Base-by-base conservation (phyloP, 2,329 filamentous ascomycete genomes). In the Domatiomyces catenatus region DNA sequence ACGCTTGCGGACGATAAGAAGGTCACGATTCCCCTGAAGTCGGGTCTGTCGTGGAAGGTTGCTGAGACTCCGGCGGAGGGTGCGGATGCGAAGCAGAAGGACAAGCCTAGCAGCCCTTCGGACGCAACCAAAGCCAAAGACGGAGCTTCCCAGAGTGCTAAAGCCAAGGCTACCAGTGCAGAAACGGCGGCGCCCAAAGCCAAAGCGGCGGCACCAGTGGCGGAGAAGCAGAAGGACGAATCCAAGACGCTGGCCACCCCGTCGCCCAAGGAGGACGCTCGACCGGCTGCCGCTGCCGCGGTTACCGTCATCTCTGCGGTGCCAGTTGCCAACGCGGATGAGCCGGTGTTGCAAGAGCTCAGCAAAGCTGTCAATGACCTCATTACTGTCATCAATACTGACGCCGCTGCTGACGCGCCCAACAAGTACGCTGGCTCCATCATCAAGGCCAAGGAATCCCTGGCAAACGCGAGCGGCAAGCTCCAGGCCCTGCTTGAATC, bases 301-400 rank as follows among this genome's bases (percentile, higher is more conserved):
- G 70, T 69, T 19, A 62, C 80, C 54, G 79, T 80, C 15, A 86
- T 96, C 59, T 86, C 94, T 63, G 80, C 88, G 54, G 71, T 95
- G 52, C 76, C 76, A 48, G 77, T 93, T 20, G 75, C 79, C 49
- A 78, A 87, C 60, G 86, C 84, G 49, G 79, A 81, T 53, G 90
- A 96, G 64, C 85, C 86, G 24, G 77, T 94, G 36, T 85, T 96
- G 19, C 88, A 95, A 68, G 87, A 96, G 62, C 75, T 98, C 5
- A 87, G 94, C 53, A 90, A 86, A 71, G 90, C 94, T 70, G 76
- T 98, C 60, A 98, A 98, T 70, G 87, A 94, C 67, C 83, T 98
- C 61, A 94, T 98, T 63, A 81, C 86, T 7, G 86, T 93, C 46
- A 82, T 95, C 65, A 94, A 95, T 66, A 84, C 85, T 52, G 90